Conservation (phyloP, 192 early-diverging fungal species). For the Haplosporangium gracile region DNA sequence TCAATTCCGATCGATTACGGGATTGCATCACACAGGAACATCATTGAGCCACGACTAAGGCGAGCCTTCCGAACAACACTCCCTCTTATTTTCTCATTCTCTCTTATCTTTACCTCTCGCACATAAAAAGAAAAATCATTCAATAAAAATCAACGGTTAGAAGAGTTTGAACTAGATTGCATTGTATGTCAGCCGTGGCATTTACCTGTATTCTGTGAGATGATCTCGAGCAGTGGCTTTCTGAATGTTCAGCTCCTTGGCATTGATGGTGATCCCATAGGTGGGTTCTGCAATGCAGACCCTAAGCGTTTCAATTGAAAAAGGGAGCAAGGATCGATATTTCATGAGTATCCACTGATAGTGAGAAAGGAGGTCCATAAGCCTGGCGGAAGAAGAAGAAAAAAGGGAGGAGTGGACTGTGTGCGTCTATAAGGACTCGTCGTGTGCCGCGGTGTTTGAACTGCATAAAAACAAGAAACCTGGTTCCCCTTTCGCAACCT, state of each 20-base stretch:
- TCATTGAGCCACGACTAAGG: neutral
- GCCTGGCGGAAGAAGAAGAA: neutral
- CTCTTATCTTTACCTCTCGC: neutral
- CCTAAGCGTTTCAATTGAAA: constrained; percentile 8
- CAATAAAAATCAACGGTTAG: neutral
- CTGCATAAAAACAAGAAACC: neutral
- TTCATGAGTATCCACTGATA: neutral
- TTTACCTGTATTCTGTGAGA: constrained; percentile 41
- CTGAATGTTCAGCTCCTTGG: constrained; percentile 72
- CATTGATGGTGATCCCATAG: constrained; percentile 65
- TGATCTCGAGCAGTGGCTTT: constrained; percentile 43
- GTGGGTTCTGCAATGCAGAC: constrained; percentile 67
- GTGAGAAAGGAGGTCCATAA: too few relatives aligned
- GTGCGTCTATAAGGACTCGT: neutral
- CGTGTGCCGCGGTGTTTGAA: neutral
- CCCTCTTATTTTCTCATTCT: too few relatives aligned
- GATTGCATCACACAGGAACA: neutral
- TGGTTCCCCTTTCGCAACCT: neutral
- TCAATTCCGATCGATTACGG: neutral
- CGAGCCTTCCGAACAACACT: neutral
- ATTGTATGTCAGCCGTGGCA: neutral
- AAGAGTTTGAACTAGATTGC: too few relatives aligned
- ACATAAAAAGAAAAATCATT: neutral
- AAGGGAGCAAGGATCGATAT: neutral
- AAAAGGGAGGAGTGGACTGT: neutral